Base-by-base conservation (phyloP, 179 eudicot species). In the Silene noctiflora region DNA sequence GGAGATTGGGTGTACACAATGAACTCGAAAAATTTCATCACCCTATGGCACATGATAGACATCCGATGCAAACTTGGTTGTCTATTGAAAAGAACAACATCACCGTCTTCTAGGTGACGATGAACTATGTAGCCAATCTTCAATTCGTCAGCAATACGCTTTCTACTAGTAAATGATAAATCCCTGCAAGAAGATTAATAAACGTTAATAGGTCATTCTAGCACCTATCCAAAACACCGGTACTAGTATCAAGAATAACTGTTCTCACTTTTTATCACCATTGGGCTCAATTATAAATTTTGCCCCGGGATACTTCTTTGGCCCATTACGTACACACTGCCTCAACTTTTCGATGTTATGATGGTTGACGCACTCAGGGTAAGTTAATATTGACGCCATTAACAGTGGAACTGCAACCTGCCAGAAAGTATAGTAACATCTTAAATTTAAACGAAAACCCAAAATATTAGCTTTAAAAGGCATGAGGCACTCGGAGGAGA, bases 11-110 rank as follows among this genome's bases (percentile, higher is more conserved):
- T 59, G 48, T 14, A 24, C 46, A 69, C 53, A 55, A 53, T 68
- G 42, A 69, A 46, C 14, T 65, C 61, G 59, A 71, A 60, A 19
- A 21, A 33, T 0, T 24, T 27, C 55, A 72, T 81, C 81, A 96
- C 99, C 96, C 96, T 87, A 78, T 96, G 99, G 82, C 86, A 88
- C 99, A 96, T 96, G 84, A 96, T 91, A 71, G 99, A 96, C 99
- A 96, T 96, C 67, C 99, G 87, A 84, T 96, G 99, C 88, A 96
- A 84, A 79, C 99, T 96, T 60, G 99, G 99, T 73, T 96, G 98
- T 83, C 99, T 87, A 81, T 96, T 96, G 76, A 96, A 96, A 62
- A 96, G 92, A 86, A 96, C 91, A 81, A 90, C 66, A 79, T 96
- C 99, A 31, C 99, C 99, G 82, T 96, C 97, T 88, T 88, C 97